Evolutionary conservation across 352 stramenopile genomes (phyloP).

Genomic region (Aphanomyces euteiches): DNA sequence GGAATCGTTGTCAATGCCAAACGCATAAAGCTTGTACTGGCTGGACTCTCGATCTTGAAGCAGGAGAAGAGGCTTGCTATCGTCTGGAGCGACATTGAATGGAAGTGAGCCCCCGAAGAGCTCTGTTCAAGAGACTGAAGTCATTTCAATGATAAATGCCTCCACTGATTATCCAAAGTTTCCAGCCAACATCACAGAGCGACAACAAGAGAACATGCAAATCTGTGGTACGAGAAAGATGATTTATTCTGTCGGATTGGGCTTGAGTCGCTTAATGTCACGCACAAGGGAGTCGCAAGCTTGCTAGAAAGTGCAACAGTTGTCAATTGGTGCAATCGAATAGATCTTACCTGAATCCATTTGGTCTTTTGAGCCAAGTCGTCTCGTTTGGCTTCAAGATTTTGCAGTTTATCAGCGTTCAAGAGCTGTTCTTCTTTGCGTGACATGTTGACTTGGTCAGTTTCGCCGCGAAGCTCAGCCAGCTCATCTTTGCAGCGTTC

Average conservation of each 20-base stretch:
- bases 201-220: too few relatives aligned
- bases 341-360: constrained; percentile 19
- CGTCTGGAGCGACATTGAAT: too few relatives aligned
- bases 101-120: too few relatives aligned
- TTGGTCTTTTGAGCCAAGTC: constrained; percentile 44
- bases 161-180: too few relatives aligned
- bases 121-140: too few relatives aligned
- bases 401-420: constrained; percentile 58
- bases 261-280: constrained; percentile 33
- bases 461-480: constrained; percentile 37
- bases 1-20: too few relatives aligned
- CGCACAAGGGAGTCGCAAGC: constrained; percentile 37
- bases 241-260: constrained; percentile 10
- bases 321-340: not conserved
- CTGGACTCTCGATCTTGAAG: too few relatives aligned
- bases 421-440: constrained; percentile 66
- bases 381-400: constrained; percentile 52
- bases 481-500: constrained; percentile 41
- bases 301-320: constrained; percentile 29
- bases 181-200: too few relatives aligned
- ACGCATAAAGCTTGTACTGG: too few relatives aligned
- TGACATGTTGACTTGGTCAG: constrained; percentile 54
- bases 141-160: too few relatives aligned
- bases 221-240: too few relatives aligned
- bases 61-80: too few relatives aligned